Percentiles rank a stretch among this genome's conserved stretches.
Conservation (phyloP, 495 filamentous ascomycete genomes). For the Durotheca rogersii region DNA sequence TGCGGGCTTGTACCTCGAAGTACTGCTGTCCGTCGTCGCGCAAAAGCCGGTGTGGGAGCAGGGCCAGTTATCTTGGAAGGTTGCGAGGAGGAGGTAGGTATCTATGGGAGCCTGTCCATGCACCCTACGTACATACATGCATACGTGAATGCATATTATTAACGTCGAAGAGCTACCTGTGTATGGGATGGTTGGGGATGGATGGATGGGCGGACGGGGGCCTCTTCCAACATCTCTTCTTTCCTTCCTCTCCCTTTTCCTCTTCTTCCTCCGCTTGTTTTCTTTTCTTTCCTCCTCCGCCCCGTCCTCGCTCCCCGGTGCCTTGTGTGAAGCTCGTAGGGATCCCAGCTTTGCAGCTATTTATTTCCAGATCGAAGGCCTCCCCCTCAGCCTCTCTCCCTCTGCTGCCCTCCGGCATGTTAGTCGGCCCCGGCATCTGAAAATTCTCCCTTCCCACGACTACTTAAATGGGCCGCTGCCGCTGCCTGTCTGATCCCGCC, state of each 20-base stretch:
- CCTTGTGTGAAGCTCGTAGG: neutral
- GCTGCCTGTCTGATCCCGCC: too few species aligned
- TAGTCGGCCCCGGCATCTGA: too few species aligned
- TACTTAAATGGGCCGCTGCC: too few species aligned
- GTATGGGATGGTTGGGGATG: too few species aligned
- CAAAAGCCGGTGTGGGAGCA: slow-evolving; percentile 2
- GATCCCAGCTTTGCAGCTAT: neutral
- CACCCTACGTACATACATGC: slow-evolving; percentile 32
- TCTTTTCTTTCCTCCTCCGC: too few species aligned
- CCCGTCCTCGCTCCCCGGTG: slow-evolving; percentile 3
- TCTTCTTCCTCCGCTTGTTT: neutral
- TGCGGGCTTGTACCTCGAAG: slow-evolving; percentile 14
- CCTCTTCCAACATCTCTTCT: slow-evolving; percentile 25
- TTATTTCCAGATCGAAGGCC: too few species aligned
- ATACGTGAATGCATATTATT: slow-evolving; percentile 28
- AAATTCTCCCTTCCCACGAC: too few species aligned
- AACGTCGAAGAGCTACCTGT: slow-evolving; percentile 26
- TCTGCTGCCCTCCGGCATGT: too few species aligned
- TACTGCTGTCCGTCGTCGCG: slow-evolving; percentile 2
- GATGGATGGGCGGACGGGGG: too few species aligned
- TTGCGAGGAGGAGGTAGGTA: too few species aligned
- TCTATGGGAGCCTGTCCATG: slow-evolving; percentile 9
- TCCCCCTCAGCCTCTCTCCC: too few species aligned
- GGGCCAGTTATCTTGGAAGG: slow-evolving; percentile 12
- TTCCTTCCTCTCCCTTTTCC: neutral